These are phyloP conservation scores for Grosmannia penicillata DNA, from an alignment of 2,329 filamentous ascomycete species.

Conservation along the genomic window DNA sequence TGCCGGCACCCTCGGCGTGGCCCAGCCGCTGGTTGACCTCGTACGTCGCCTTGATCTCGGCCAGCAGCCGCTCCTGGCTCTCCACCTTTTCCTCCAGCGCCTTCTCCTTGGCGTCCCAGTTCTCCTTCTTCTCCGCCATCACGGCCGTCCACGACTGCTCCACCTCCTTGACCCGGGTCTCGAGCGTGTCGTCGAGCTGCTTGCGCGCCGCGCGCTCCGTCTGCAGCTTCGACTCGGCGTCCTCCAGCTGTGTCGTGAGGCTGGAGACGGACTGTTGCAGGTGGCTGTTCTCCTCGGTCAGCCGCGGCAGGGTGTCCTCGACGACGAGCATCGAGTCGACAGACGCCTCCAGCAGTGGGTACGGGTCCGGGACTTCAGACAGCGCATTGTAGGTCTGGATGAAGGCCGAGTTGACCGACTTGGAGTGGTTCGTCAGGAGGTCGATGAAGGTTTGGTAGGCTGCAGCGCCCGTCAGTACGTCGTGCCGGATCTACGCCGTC, in stretches of 20 bases:
- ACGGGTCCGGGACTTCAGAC: conserved; percentile 92
- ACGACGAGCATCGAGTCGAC: conserved; percentile 86
- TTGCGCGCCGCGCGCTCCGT: conserved; percentile 59
- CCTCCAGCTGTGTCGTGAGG: conserved; percentile 69
- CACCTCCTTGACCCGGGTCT: conserved; percentile 73
- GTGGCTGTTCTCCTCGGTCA: conserved; percentile 77
- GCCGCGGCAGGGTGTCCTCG: conserved; percentile 80
- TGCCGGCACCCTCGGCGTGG: conserved; percentile 36
- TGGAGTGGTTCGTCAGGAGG: conserved; percentile 87
- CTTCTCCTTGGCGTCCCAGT: conserved; percentile 88
- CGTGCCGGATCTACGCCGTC: neutral
- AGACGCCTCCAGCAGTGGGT: conserved; percentile 88
- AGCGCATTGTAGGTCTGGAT: conserved; percentile 84
- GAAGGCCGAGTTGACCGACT: conserved; percentile 84
- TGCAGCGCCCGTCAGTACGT: conserved; percentile 18
- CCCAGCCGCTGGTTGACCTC: conserved; percentile 88
- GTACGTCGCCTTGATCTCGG: conserved; percentile 92
- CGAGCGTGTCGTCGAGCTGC: conserved; percentile 61
- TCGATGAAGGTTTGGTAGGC: conserved; percentile 98
- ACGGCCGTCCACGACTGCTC: conserved; percentile 84
- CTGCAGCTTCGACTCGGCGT: conserved; percentile 67
- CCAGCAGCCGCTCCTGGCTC: conserved; percentile 80
- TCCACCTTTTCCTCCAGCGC: conserved; percentile 85
- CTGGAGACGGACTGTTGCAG: conserved; percentile 65
- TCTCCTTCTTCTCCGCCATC: conserved; percentile 83